Percentiles rank a stretch among this genome's conserved stretches.
Evolutionary conservation across 805 yeast species (phyloP).

Genomic region (Candida railenensis): DNA sequence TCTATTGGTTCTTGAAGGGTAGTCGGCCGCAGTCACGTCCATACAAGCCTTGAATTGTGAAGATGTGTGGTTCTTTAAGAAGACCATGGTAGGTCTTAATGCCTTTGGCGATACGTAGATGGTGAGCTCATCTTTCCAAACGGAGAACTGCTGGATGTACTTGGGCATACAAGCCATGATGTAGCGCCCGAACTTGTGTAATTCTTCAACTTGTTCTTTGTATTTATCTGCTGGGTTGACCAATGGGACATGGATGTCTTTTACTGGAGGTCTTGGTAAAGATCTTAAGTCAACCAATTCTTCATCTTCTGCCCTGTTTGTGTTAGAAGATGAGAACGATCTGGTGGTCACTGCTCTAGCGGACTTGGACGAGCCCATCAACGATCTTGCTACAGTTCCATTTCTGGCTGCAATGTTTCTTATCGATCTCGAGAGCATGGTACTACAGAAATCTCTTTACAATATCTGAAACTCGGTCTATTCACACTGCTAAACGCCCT

Average conservation of each 20-base stretch:
- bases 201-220: slow-evolving; percentile 62
- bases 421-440: slow-evolving; percentile 5
- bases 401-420: slow-evolving; percentile 1
- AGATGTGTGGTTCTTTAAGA: slow-evolving; percentile 75
- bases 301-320: slow-evolving; percentile 8
- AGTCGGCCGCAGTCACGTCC: slow-evolving; percentile 86
- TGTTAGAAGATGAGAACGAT: background rate
- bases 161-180: slow-evolving; percentile 78
- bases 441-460: background rate
- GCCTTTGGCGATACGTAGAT: slow-evolving; percentile 76
- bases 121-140: slow-evolving; percentile 87
- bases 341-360: background rate
- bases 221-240: slow-evolving; percentile 79
- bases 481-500: no score
- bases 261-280: slow-evolving; percentile 37
- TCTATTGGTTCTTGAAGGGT: slow-evolving; percentile 78
- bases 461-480: no score
- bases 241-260: slow-evolving; percentile 44
- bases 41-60: slow-evolving; percentile 75
- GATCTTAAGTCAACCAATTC: slow-evolving; percentile 35
- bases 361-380: background rate
- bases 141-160: slow-evolving; percentile 77
- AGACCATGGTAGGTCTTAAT: slow-evolving; percentile 65
- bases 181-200: slow-evolving; percentile 80
- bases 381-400: background rate